A percentile compares a stretch with the other conserved stretches of the same genome.
Conservation (phyloP, 2,329 filamentous ascomycete genomes). For the Aspergillus bombycis region DNA sequence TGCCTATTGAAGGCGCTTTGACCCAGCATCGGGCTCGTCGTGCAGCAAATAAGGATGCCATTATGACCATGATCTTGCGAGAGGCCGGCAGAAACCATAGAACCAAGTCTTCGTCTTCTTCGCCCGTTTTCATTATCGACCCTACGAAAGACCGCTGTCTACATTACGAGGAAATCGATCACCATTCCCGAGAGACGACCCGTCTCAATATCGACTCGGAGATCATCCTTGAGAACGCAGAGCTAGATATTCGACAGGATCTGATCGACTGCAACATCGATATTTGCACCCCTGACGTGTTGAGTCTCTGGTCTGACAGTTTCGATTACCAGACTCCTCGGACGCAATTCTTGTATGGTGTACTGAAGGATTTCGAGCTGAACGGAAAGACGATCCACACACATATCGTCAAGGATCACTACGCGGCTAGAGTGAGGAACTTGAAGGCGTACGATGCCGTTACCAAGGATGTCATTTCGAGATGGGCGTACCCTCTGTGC, state of each 20-base stretch:
- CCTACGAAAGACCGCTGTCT: slow-evolving; percentile 77
- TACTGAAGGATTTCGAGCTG: slow-evolving; percentile 93
- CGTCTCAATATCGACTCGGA: slow-evolving; percentile 73
- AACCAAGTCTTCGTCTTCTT: slow-evolving; percentile 74
- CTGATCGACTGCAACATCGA: slow-evolving; percentile 94
- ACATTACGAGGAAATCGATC: slow-evolving; percentile 90
- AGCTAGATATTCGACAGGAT: slow-evolving; percentile 83
- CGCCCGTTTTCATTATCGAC: slow-evolving; percentile 85
- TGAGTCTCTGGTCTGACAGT: slow-evolving; percentile 94
- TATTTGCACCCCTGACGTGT: slow-evolving; percentile 93
- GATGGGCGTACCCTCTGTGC: slow-evolving; percentile 87
- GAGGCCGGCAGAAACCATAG: slow-evolving; percentile 75
- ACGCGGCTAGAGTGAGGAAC: slow-evolving; percentile 83
- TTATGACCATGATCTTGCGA: slow-evolving; percentile 93
- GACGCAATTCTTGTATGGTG: slow-evolving; percentile 85
- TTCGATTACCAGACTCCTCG: slow-evolving; percentile 94
- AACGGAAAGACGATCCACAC: slow-evolving; percentile 97
- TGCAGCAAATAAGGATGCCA: slow-evolving; percentile 84
- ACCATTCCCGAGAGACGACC: slow-evolving; percentile 57
- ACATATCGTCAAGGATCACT: slow-evolving; percentile 79
- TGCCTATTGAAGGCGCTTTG: slow-evolving; percentile 79
- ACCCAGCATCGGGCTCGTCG: slow-evolving; percentile 79
- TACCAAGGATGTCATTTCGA: slow-evolving; percentile 79
- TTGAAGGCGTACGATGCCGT: slow-evolving; percentile 89
- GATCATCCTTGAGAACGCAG: slow-evolving; percentile 71